These are phyloP conservation scores for Primulina huaijiensis DNA, from an alignment of 257 asterid genomes.

Conservation along the genomic window DNA sequence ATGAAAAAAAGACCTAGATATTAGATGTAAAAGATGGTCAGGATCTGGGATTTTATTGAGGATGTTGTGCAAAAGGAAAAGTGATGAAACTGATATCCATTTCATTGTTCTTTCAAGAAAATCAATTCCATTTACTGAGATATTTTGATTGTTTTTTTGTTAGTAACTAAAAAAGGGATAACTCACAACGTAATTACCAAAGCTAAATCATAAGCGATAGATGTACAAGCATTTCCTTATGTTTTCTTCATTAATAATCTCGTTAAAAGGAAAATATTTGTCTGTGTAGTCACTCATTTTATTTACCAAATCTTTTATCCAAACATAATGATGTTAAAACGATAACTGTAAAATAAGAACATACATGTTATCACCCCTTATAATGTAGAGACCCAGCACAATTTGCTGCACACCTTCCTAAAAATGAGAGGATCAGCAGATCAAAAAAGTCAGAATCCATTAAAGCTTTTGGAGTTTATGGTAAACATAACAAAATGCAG, in stretches of 20 bases:
- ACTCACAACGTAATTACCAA: background rate
- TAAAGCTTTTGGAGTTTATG: background rate
- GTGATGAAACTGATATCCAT: background rate
- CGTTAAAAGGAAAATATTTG: background rate
- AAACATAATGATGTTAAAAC: background rate
- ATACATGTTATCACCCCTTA: constrained; percentile 96
- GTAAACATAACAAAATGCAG: background rate
- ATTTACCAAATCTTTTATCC: background rate
- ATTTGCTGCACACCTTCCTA: constrained; percentile 99
- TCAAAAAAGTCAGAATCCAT: background rate
- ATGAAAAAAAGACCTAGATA: background rate
- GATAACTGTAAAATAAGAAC: constrained; percentile 18
- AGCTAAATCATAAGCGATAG: background rate
- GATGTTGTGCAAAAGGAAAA: background rate
- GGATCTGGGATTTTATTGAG: background rate
- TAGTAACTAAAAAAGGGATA: background rate
- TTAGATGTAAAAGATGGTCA: background rate
- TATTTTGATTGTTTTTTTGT: too few relatives aligned
- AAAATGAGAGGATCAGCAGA: constrained; percentile 24
- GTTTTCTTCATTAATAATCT: background rate
- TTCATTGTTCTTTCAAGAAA: background rate
- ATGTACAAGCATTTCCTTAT: background rate
- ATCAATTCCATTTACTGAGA: background rate
- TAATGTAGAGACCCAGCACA: constrained; percentile 95
- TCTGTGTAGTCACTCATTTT: background rate